Conservation (phyloP, 768 basidiomycete species). For the Psilocybe subaeruginosa region DNA sequence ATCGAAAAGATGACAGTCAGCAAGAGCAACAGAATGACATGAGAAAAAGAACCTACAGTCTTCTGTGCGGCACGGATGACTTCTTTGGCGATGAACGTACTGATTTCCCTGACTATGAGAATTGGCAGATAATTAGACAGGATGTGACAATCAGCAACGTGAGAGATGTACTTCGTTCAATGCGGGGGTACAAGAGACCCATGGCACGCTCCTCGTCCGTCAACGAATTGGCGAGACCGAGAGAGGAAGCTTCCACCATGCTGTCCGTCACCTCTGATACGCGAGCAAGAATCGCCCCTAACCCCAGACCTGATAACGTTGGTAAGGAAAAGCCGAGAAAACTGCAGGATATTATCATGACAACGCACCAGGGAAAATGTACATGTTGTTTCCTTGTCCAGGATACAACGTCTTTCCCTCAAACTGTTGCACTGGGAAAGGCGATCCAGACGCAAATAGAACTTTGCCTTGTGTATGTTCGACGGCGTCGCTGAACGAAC, state of each 20-base stretch:
- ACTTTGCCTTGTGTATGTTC: conserved; percentile 71
- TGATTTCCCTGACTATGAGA: conserved; percentile 75
- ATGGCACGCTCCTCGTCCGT: conserved; percentile 65
- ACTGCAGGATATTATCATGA: conserved; percentile 11
- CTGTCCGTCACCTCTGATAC: conserved; percentile 74
- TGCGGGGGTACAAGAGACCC: conserved; percentile 81
- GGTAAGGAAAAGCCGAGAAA: conserved; percentile 12
- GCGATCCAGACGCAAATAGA: conserved; percentile 88
- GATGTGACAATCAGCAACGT: neutral
- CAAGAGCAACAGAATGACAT: conserved; percentile 6
- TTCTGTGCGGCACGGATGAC: conserved; percentile 85
- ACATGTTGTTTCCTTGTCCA: conserved; percentile 96
- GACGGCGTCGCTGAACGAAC: conserved; percentile 78
- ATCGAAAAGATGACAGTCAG: neutral
- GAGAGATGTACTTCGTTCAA: conserved; percentile 61
- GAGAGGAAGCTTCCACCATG: conserved; percentile 89
- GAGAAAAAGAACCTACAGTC: conserved; percentile 45
- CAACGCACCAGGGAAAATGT: conserved; percentile 67
- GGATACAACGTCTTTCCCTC: conserved; percentile 64
- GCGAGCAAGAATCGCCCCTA: conserved; percentile 74
- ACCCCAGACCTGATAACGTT: conserved; percentile 62
- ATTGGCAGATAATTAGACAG: neutral
- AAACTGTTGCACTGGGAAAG: conserved; percentile 70
- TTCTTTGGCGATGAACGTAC: conserved; percentile 66
- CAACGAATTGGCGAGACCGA: conserved; percentile 77